Evolutionary conservation across 768 basidiomycete species (phyloP), one percentile per base, ranked within the genome.

Genomic region (Russula sp.): DNA sequence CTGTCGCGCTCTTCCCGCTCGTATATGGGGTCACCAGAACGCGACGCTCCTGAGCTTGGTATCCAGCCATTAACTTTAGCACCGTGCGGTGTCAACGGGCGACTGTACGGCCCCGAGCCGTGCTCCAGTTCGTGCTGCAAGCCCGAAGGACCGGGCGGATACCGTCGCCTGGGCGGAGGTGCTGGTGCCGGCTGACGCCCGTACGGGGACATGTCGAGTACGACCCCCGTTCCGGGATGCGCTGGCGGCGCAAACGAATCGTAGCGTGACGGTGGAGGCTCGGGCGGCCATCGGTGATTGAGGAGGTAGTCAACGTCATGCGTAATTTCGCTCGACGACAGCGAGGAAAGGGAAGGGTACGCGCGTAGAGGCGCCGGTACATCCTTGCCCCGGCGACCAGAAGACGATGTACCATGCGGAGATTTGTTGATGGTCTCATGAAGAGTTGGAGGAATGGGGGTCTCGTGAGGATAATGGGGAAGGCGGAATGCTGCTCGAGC

Each of bases 391-490:
- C 68, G 50, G 45, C 62, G 60, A 14, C 67, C 36, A 9, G 67
- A 58, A 20, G 67, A 67, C 1, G 71, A 58, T 9, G 68, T 63
- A n/a, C 74, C 75, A 56, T 82, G 79, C 0, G 85, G 83, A 60
- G 81, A 77, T 14, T 81, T 76, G 65, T 83, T 85, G 67, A 85
- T 74, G 35, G 90, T 81, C 68, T 86, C 81, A n/a, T 84, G 82
- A 35, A 90, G 75, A 10, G 83, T 81, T 1, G 84, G 87, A 10
- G 84, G 76, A 5, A 78, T 78, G 10, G 80, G 80, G 2, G 81
- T 74, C 22, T 81, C 77, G 32, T 77, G 75, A 11, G 80, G 81
- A 18, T 77, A 75, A 20, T 73, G 72, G 0, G 88, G 90, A 52
- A 91, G 79, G 36, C 81, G 80, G 20, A 86, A 85, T 18, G 78